phyloP scores from a whole-genome alignment of 2,329 filamentous ascomycete species.

The Colletotrichum musicola region DNA sequence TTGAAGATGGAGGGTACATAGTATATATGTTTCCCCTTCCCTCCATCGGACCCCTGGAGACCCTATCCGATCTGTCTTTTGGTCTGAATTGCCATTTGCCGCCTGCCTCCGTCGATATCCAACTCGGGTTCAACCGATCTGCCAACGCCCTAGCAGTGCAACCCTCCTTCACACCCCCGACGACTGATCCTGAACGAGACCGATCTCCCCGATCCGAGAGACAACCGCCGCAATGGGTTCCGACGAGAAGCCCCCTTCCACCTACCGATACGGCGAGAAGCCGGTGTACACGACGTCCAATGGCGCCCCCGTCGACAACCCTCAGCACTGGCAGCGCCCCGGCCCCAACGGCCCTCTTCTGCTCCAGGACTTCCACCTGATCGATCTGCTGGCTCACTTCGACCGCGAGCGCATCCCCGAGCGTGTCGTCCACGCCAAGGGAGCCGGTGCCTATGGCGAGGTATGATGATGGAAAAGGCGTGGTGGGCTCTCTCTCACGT shows the following conservation, averaged over 20 bases:
- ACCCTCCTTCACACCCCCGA: neutral
- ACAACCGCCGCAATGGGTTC: conserved; percentile 53
- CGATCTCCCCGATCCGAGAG: conserved; percentile 17
- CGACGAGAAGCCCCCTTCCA: conserved; percentile 58
- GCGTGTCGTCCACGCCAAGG: conserved; percentile 70
- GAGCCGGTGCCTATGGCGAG: conserved; percentile 66
- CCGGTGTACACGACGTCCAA: conserved; percentile 72
- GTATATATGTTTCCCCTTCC: conserved; percentile 30
- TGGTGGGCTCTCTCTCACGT: no score
- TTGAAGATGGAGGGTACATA: conserved; percentile 17
- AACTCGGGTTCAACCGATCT: conserved; percentile 7
- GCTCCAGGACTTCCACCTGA: conserved; percentile 75
- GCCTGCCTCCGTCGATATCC: conserved; percentile 4
- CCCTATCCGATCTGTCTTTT: conserved; percentile 14
- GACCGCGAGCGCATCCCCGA: conserved; percentile 65
- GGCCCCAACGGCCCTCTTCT: conserved; percentile 70
- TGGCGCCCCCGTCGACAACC: conserved; percentile 68
- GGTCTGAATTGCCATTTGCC: conserved; percentile 28
- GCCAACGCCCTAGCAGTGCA: neutral
- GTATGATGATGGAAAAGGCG: neutral
- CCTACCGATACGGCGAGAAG: conserved; percentile 68
- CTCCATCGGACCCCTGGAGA: conserved; percentile 16
- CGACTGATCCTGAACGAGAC: neutral
- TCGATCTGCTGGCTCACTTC: conserved; percentile 70
- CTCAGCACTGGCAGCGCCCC: conserved; percentile 61